Evolutionary conservation across 108 stramenopile genomes (phyloP), one percentile per base, ranked within the genome.

Genomic region (Heterococcus sp.): DNA sequence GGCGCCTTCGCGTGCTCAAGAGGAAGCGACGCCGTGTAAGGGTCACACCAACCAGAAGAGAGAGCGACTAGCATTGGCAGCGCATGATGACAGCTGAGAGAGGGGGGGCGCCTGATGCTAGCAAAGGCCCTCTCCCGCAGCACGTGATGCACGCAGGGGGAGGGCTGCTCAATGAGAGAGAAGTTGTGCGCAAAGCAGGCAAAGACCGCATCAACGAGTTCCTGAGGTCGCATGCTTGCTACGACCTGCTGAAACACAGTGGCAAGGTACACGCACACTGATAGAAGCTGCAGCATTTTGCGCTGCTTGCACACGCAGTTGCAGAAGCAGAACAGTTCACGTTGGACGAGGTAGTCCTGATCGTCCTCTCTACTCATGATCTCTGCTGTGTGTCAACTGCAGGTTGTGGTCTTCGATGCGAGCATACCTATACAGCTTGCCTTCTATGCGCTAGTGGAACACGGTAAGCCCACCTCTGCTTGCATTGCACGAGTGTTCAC

Each of bases 391-490:
- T 3, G 3, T 71, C 8, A 37, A 29, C 37, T 32, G 8, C 63
- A 97, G 79, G 93, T 96, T 31, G 97, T 98, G 2, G 97, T 98
- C 40, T 98, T 98, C 87, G 97, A 98, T 83, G 91, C 93, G 32
- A 91, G 92, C 71, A 96, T 98, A 84, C 95, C 97, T 11, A 93
- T 98, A 65, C 97, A 96, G 78, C 86, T 98, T 68, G 95, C 97
- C 39, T 98, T 96, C 91, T 98, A 96, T 88, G 97, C 97, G 35
- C 84, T 98, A 67, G 95, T 98, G 32, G 97, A 97, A 78, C 95
- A 97, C 87, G 96, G 82, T 83, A 38, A 73, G 79, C 33, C 14
- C 14, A 14, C 8, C 46, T 21, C 21, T 58, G 46, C 46, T 58
- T 58, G 46, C 46, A 58, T 21, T 58, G 46, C 46, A 58, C 46